phyloP scores from a whole-genome alignment of 1,284 basidiomycete species.

The Malassezia sympodialis region DNA sequence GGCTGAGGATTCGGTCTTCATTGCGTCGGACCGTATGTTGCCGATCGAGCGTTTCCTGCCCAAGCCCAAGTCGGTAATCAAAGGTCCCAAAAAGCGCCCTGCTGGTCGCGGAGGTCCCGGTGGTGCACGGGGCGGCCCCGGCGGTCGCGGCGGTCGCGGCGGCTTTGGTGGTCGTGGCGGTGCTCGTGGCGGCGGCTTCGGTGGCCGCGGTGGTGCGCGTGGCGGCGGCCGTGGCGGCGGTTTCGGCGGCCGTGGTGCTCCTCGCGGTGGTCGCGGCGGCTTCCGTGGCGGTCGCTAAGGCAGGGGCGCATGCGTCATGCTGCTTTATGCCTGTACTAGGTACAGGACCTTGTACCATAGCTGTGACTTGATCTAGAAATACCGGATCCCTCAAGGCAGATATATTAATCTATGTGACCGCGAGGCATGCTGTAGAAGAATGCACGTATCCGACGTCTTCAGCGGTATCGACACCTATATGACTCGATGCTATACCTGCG shows the following conservation, averaged over 20 bases:
- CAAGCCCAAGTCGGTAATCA: conserved; percentile 64
- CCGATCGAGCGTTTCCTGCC: conserved; percentile 95
- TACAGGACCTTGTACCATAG: conserved; percentile 6
- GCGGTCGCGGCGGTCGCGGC: conserved; percentile 29
- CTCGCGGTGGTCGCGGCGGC: conserved; percentile 2
- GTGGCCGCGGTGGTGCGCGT: background rate
- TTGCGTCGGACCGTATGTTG: conserved; percentile 86
- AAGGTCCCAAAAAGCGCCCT: conserved; percentile 32
- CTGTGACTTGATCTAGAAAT: background rate
- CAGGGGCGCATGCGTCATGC: background rate
- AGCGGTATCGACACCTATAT: no score
- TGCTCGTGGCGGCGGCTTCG: conserved; percentile 1
- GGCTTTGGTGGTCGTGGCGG: conserved; percentile 17
- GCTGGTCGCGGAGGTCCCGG: conserved; percentile 40
- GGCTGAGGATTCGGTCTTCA: conserved; percentile 95
- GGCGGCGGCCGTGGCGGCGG: conserved; percentile 25
- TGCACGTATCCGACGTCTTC: no score
- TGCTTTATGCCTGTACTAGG: background rate
- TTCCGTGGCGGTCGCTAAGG: conserved; percentile 10
- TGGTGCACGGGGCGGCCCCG: conserved; percentile 30
- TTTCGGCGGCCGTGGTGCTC: conserved; percentile 28
- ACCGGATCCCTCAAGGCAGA: no score
- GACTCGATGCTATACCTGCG: no score
- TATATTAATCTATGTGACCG: background rate
- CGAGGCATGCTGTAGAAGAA: background rate